Evolutionary conservation across 1,139 yeast species (phyloP), one percentile per base, ranked within the genome.

Genomic region (Yamadazyma dushanensis): DNA sequence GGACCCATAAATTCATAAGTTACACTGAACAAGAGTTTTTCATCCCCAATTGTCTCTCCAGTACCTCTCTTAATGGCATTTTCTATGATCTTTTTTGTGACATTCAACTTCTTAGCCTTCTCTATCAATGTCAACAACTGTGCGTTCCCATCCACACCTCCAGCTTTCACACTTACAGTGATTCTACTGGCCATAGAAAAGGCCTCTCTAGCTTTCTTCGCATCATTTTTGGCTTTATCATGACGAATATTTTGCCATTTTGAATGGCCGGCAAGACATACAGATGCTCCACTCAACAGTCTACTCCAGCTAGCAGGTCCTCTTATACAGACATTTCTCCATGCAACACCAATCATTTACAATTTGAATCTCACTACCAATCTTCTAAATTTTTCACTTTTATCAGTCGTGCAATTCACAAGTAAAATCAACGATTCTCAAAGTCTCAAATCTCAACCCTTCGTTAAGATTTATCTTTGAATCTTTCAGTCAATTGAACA

Each of bases 211-310:
- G 88, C 81, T 52, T 78, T 78, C 43, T 76, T 79, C 11, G 90
- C 87, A 60, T 92, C 98, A 54, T 89, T 88, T 46, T 88, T 87
- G 38, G 95, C 95, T 62, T 92, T 92, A 56, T 87, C 95, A 53
- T 89, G 97, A 54, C 89, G 83, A 47, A 92, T 92, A 36, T 87
- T 88, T 29, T 95, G 87, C 98, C 98, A 92, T 61, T 90, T 92
- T 28, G 87, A 83, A 59, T 92, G 98, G 1, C 98, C 96, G 0
- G 83, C 78, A 6, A 45, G 36, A 4, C 36, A 19, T 1, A 33
- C 5, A 2, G 40, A 7, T 16, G 47, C 31, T 11, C 49, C 35
- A 29, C 55, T 54, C 10, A 32, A 15, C n/a, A 16, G 13, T 20
- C 27, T 22, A 16, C 10, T 8, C 8, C 15, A 10, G 5, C 21